These are phyloP conservation scores for Gossypium herbaceum DNA, from an alignment of 345 rosid genomes.

Conservation along the genomic window DNA sequence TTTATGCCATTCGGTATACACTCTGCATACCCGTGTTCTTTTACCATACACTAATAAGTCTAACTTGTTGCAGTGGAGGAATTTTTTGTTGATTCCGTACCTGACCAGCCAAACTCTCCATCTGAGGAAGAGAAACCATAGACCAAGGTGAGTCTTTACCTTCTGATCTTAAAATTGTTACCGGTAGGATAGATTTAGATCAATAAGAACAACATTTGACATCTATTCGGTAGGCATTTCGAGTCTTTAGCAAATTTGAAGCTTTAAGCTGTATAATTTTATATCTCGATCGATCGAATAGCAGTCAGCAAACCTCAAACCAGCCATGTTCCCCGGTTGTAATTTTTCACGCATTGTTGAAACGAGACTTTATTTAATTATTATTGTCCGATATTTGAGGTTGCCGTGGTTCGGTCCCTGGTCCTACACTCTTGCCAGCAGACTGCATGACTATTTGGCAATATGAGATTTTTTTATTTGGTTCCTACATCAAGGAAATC, in stretches of 20 bases:
- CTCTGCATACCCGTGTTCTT: background rate
- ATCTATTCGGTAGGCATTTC: constrained; percentile 19
- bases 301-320: constrained; percentile 7
- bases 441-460: too few relatives aligned
- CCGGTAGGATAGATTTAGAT: constrained; percentile 23
- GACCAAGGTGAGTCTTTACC: constrained; percentile 29
- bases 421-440: too few relatives aligned
- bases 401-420: too few relatives aligned
- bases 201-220: constrained; percentile 32
- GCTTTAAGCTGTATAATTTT: constrained; percentile 15
- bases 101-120: constrained; percentile 67
- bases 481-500: too few relatives aligned
- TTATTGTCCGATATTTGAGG: background rate
- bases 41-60: constrained; percentile 8
- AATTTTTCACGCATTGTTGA: background rate
- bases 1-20: background rate
- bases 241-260: constrained; percentile 16
- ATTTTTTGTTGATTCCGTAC: constrained; percentile 82
- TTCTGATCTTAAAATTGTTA: constrained; percentile 18
- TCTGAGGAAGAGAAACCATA: constrained; percentile 83
- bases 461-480: too few relatives aligned
- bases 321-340: constrained; percentile 17
- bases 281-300: constrained; percentile 7
- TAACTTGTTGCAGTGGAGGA: constrained; percentile 58
- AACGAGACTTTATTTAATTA: background rate